Percentiles rank a stretch among this genome's conserved stretches.
Conservation (phyloP, 805 yeast genomes). For the Saturnispora kantuleensis region DNA sequence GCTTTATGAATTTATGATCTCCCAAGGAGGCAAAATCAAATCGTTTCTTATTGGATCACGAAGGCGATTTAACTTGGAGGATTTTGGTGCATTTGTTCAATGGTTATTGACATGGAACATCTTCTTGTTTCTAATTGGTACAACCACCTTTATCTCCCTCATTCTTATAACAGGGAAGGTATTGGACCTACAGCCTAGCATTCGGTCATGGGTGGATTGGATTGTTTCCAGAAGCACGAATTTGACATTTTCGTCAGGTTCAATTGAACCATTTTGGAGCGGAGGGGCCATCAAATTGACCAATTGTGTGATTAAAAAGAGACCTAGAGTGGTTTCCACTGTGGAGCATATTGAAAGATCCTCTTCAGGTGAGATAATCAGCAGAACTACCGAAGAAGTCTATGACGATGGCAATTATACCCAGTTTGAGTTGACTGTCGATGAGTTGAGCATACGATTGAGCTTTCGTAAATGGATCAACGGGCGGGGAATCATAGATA, state of each 20-base stretch:
- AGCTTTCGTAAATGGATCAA: constrained; percentile 82
- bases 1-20: background rate
- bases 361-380: constrained; percentile 8
- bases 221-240: constrained; percentile 76
- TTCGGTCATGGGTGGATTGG: constrained; percentile 76
- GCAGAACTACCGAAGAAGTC: constrained; percentile 11
- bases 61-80: constrained; percentile 88
- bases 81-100: constrained; percentile 78
- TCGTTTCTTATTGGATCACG: constrained; percentile 71
- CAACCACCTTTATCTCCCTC: constrained; percentile 85
- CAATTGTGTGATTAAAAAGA: constrained; percentile 74
- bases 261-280: constrained; percentile 87
- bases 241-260: constrained; percentile 77
- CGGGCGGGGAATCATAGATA: constrained; percentile 80
- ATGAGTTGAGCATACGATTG: constrained; percentile 69
- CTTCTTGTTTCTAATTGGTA: constrained; percentile 67
- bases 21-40: constrained; percentile 30
- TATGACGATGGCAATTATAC: constrained; percentile 91
- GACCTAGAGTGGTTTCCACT: constrained; percentile 47
- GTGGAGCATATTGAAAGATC: constrained; percentile 25
- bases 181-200: constrained; percentile 78
- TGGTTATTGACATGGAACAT: constrained; percentile 90
- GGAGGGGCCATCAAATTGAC: constrained; percentile 77
- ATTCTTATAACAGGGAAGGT: constrained; percentile 71
- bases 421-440: constrained; percentile 86